Evolutionary conservation across 164 flowering plant species (phyloP).

Genomic region (Euptelea pleiosperma): DNA sequence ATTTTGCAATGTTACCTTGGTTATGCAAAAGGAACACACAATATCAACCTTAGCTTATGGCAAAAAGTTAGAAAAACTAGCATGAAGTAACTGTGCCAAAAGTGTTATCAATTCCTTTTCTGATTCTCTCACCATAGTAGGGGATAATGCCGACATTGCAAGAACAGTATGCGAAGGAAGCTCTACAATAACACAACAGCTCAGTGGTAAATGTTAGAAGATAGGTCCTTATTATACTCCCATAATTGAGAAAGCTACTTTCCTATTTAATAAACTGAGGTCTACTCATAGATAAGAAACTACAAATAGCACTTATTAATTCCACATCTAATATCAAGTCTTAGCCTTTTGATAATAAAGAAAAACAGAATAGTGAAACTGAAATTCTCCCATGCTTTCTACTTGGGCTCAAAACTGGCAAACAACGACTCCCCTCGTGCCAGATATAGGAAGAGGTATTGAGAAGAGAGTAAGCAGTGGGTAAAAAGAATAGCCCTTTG

Average conservation of each 20-base stretch:
- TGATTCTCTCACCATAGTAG: constrained; percentile 72
- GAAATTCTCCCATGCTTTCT: too few relatives aligned
- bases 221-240: not conserved
- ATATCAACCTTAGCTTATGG: constrained; percentile 11
- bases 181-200: constrained; percentile 37
- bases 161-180: constrained; percentile 51
- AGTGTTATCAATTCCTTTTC: not conserved
- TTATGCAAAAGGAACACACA: constrained; percentile 45
- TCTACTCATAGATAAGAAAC: too few relatives aligned
- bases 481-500: too few relatives aligned
- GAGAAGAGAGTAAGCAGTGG: too few relatives aligned
- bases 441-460: too few relatives aligned
- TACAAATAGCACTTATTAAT: too few relatives aligned
- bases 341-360: too few relatives aligned
- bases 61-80: not conserved
- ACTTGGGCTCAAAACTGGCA: too few relatives aligned
- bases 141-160: constrained; percentile 90
- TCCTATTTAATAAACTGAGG: too few relatives aligned
- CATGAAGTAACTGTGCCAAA: not conserved
- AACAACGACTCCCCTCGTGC: too few relatives aligned
- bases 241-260: not conserved
- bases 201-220: constrained; percentile 4
- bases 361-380: too few relatives aligned
- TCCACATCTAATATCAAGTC: too few relatives aligned
- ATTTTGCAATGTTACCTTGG: constrained; percentile 88